Evolutionary conservation across 2,329 filamentous ascomycete genomes (phyloP).

Genomic region (Fusarium sp.): DNA sequence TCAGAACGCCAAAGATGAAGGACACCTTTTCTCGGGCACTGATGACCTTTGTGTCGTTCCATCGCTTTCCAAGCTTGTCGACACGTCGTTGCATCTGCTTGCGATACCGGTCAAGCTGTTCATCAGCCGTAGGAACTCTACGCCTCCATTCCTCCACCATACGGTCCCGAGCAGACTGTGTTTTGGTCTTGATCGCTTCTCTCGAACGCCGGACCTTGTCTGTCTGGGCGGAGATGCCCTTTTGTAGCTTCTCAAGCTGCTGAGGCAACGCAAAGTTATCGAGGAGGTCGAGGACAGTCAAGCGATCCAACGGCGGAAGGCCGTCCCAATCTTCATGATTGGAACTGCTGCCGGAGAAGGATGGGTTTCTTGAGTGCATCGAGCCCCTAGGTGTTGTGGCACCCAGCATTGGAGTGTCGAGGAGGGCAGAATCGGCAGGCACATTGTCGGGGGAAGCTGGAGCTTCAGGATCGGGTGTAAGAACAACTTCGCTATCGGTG

Average conservation of each 20-base stretch:
- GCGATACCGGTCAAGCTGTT: slow-evolving; percentile 92
- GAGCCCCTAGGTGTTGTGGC: slow-evolving; percentile 66
- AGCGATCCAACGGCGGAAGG: slow-evolving; percentile 88
- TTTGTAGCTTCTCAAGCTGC: slow-evolving; percentile 91
- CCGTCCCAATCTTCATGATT: slow-evolving; percentile 91
- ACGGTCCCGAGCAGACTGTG: slow-evolving; percentile 85
- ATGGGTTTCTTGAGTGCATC: slow-evolving; percentile 80
- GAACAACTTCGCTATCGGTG: slow-evolving; percentile 56
- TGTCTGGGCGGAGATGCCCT: slow-evolving; percentile 84
- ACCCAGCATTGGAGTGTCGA: slow-evolving; percentile 67
- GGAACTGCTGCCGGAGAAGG: slow-evolving; percentile 87
- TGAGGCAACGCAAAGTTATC: slow-evolving; percentile 94
- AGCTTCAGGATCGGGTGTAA: slow-evolving; percentile 59
- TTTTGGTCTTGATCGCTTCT: slow-evolving; percentile 82
- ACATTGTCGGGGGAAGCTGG: slow-evolving; percentile 61
- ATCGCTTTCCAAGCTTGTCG: slow-evolving; percentile 86
- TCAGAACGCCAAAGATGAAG: slow-evolving; percentile 96
- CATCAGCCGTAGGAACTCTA: slow-evolving; percentile 87
- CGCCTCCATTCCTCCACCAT: slow-evolving; percentile 95
- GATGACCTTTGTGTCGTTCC: slow-evolving; percentile 91
- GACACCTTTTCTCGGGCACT: slow-evolving; percentile 93
- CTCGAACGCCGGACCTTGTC: slow-evolving; percentile 88
- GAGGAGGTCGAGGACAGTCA: slow-evolving; percentile 92
- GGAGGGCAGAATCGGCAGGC: slow-evolving; percentile 60
- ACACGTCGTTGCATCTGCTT: slow-evolving; percentile 89